These are phyloP conservation scores for Fraxinus americana DNA, from an alignment of 257 asterid genomes.

Conservation along the genomic window DNA sequence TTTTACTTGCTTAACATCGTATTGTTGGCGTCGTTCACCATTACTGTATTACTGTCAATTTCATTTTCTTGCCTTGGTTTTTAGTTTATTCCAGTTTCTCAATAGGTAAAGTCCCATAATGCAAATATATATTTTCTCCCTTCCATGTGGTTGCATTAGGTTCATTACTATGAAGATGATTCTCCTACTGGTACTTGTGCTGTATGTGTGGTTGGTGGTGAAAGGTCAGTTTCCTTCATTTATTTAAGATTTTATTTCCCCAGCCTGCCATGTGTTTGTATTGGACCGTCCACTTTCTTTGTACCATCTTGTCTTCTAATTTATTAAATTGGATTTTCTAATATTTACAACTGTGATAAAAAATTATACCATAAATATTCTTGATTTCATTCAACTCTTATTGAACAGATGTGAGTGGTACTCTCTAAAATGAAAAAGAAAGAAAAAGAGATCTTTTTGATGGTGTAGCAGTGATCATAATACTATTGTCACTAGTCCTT, in stretches of 20 bases:
- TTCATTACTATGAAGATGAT: conserved; percentile 86
- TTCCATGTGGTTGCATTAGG: conserved; percentile 46
- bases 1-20: conserved; percentile 7
- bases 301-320: not conserved
- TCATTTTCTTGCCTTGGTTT: not conserved
- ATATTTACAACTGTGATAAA: not conserved
- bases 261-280: not conserved
- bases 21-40: not conserved
- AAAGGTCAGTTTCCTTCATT: conserved; percentile 56
- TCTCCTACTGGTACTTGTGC: conserved; percentile 94
- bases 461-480: not conserved
- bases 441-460: not conserved
- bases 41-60: not conserved
- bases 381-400: not conserved
- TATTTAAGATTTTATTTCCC: not conserved
- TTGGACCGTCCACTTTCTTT: not conserved
- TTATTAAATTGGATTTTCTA: not conserved
- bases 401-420: not conserved
- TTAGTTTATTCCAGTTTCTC: conserved; percentile 18
- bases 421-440: not conserved
- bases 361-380: not conserved
- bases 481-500: not conserved
- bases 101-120: not conserved
- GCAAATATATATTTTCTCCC: not conserved
- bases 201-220: conserved; percentile 90